phyloP scores from a whole-genome alignment of 2,329 filamentous ascomycete genomes.

The Dactylonectria macrodidyma region DNA sequence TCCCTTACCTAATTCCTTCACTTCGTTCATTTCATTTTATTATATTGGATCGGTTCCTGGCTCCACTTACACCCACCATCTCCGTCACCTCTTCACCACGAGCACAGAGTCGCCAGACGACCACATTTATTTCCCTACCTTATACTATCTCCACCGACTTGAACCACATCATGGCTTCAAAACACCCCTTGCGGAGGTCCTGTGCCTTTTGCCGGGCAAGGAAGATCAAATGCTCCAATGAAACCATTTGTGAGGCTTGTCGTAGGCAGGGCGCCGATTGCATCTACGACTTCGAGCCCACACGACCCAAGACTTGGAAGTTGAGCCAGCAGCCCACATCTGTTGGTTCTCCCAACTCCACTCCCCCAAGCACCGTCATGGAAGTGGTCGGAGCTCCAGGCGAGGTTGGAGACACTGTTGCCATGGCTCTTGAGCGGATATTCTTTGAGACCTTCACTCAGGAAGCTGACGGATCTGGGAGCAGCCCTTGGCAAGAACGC shows the following conservation, averaged over 20 bases:
- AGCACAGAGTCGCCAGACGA: too few species aligned
- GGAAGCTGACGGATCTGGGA: conserved; percentile 26
- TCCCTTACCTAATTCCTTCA: neutral
- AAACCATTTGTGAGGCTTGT: conserved; percentile 56
- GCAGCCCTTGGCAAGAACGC: conserved; percentile 42
- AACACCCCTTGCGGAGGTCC: conserved; percentile 53
- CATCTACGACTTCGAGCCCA: conserved; percentile 56
- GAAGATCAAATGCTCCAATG: conserved; percentile 58
- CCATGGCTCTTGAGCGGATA: conserved; percentile 47
- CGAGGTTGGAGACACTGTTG: conserved; percentile 47
- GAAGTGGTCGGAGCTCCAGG: conserved; percentile 38
- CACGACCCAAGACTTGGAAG: conserved; percentile 48
- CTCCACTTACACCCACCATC: conserved; percentile 19
- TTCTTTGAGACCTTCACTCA: conserved; percentile 50
- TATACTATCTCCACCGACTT: conserved; percentile 3
- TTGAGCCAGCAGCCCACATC: conserved; percentile 46
- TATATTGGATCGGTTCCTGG: neutral
- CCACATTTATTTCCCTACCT: too few species aligned
- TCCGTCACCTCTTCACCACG: neutral
- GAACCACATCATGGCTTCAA: conserved; percentile 47
- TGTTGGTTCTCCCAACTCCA: conserved; percentile 41
- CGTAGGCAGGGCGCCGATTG: conserved; percentile 55
- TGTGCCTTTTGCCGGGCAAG: conserved; percentile 56
- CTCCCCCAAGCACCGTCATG: conserved; percentile 38
- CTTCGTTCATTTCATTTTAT: neutral